Conservation (phyloP, 1,284 basidiomycete species). For the Hymenochaete sp. region DNA sequence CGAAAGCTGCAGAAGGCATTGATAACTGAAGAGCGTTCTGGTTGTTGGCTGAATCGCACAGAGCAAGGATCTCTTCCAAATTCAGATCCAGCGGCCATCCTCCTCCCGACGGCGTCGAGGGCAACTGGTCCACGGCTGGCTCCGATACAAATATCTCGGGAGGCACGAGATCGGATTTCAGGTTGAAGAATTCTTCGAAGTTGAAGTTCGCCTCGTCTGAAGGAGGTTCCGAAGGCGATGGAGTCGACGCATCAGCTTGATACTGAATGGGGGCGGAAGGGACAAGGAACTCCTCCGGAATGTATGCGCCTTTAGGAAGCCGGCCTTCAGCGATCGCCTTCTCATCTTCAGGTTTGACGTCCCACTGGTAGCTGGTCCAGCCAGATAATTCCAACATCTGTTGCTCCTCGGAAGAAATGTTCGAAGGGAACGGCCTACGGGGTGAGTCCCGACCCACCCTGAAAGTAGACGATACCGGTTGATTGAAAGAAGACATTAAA, state of each 20-base stretch:
- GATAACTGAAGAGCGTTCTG: too few relatives aligned
- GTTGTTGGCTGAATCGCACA: too few relatives aligned
- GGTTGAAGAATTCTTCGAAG: not conserved
- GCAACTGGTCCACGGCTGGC: too few relatives aligned
- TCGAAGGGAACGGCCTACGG: not conserved
- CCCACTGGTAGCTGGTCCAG: constrained; percentile 2
- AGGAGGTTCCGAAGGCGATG: not conserved
- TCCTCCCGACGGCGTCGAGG: too few relatives aligned
- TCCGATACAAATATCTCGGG: too few relatives aligned
- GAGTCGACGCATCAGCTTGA: too few relatives aligned
- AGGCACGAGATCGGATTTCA: not conserved
- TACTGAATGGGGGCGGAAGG: too few relatives aligned
- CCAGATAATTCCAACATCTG: constrained; percentile 4
- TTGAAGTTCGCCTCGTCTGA: not conserved
- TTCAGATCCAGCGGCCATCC: too few relatives aligned
- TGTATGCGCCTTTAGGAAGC: not conserved
- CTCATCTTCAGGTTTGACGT: constrained; percentile 3
- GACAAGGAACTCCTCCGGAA: too few relatives aligned
- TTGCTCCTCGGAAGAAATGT: constrained; percentile 1
- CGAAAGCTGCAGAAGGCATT: too few relatives aligned
- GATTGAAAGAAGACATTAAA: not conserved
- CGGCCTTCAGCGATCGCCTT: not conserved
- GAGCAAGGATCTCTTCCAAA: too few relatives aligned
- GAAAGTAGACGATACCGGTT: not conserved
- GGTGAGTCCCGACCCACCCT: constrained; percentile 2